Conservation (phyloP, 2,329 filamentous ascomycete species). For the Graphilbum ipis-grandicollis region DNA sequence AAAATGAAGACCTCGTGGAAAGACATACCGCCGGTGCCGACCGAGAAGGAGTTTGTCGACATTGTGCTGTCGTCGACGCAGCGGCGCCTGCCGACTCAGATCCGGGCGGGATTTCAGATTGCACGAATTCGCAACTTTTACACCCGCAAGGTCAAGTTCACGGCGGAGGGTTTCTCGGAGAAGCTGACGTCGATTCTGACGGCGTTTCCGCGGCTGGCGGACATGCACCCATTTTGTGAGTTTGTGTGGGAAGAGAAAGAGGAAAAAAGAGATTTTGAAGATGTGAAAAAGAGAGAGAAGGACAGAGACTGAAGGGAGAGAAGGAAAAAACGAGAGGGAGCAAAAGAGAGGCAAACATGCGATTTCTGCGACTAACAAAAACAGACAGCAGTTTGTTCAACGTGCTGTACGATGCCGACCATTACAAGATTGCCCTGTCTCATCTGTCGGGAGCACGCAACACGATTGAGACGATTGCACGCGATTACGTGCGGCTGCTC, state of each 20-base stretch:
- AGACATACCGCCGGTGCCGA: conserved; percentile 76
- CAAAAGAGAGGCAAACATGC: too few relatives aligned
- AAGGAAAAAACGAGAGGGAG: too few relatives aligned
- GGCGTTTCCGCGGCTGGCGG: conserved; percentile 78
- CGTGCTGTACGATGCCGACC: conserved; percentile 95
- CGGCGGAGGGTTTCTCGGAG: conserved; percentile 68
- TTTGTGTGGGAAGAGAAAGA: neutral
- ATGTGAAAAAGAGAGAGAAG: too few relatives aligned
- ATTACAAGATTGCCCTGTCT: conserved; percentile 91
- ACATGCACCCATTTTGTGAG: conserved; percentile 88
- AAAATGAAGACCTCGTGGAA: conserved; percentile 27
- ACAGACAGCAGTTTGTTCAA: conserved; percentile 65
- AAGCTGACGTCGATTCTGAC: conserved; percentile 84
- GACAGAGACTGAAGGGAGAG: too few relatives aligned
- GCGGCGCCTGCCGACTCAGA: conserved; percentile 74
- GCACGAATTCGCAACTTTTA: conserved; percentile 86
- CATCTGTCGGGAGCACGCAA: conserved; percentile 94
- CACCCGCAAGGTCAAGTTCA: conserved; percentile 96
- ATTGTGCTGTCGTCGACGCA: conserved; percentile 92
- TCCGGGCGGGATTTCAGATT: conserved; percentile 90
- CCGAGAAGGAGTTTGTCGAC: conserved; percentile 89
- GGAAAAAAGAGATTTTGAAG: too few relatives aligned
- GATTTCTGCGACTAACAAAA: too few relatives aligned
- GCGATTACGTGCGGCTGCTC: conserved; percentile 89
- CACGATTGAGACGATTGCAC: conserved; percentile 85